Conservation (phyloP, 305 asterid species). For the Fraxinus sp. region DNA sequence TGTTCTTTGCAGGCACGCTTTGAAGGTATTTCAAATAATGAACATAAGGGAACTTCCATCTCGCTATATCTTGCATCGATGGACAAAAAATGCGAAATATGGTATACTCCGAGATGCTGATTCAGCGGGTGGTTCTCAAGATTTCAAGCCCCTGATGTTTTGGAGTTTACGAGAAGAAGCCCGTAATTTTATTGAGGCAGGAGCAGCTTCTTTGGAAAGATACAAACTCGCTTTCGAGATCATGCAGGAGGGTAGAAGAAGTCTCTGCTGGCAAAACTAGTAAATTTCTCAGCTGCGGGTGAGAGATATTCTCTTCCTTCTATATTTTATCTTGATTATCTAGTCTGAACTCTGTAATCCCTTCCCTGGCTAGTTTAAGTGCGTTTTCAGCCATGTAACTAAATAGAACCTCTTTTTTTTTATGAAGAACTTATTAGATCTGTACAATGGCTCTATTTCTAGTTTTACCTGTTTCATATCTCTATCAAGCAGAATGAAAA, state of each 20-base stretch:
- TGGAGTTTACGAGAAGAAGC: conserved; percentile 98
- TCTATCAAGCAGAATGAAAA: conserved; percentile 17
- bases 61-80: conserved; percentile 72
- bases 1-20: conserved; percentile 75
- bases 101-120: conserved; percentile 76
- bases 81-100: conserved; percentile 77
- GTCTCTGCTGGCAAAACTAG: conserved; percentile 82
- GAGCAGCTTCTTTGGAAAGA: conserved; percentile 70
- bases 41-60: conserved; percentile 88
- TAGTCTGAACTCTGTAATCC: conserved; percentile 5
- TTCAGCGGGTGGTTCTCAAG: conserved; percentile 66
- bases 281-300: conserved; percentile 27
- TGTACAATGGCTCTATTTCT: conserved; percentile 15
- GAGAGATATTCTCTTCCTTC: conserved; percentile 23
- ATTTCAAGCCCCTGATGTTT: conserved; percentile 71
- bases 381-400: conserved; percentile 41
- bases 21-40: conserved; percentile 85
- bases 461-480: conserved; percentile 21
- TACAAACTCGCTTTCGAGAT: conserved; percentile 86
- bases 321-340: neutral
- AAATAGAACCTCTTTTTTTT: conserved; percentile 22
- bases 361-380: conserved; percentile 23
- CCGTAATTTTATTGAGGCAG: conserved; percentile 69
- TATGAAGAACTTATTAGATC: neutral
- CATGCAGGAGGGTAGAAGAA: conserved; percentile 94